Conservation (phyloP, 2,329 filamentous ascomycete genomes). For the Colletotrichum lupini region DNA sequence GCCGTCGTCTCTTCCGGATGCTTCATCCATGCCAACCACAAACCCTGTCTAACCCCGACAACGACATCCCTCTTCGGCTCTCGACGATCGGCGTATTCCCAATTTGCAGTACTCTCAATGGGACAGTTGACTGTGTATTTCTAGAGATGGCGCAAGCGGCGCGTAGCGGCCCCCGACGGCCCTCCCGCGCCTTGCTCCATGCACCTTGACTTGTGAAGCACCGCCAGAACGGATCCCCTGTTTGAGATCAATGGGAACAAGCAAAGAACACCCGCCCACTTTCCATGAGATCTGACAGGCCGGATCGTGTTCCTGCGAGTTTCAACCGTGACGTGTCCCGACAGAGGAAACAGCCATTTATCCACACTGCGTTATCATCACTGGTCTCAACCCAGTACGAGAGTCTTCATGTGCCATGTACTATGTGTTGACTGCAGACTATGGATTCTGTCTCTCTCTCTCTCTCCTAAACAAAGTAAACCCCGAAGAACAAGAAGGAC, state of each 20-base stretch:
- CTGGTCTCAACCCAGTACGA: constrained; percentile 1
- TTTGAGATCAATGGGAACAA: constrained; percentile 3
- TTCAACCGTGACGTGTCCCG: constrained; percentile 16
- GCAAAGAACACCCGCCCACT: constrained; percentile 7
- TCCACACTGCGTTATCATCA: constrained; percentile 5
- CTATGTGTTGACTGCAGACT: constrained; percentile 5
- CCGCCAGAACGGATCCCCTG: neutral
- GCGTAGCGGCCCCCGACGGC: constrained; percentile 7
- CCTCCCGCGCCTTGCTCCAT: neutral
- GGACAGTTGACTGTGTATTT: neutral
- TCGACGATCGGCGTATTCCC: neutral
- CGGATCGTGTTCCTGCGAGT: neutral
- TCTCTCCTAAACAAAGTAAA: neutral
- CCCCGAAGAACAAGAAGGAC: constrained; percentile 26
- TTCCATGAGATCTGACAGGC: constrained; percentile 5
- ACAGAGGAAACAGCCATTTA: neutral
- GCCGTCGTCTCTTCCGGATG: constrained; percentile 15
- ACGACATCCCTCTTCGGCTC: constrained; percentile 14
- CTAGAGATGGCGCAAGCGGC: neutral
- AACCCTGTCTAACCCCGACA: constrained; percentile 3
- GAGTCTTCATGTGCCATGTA: neutral
- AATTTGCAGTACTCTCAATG: neutral
- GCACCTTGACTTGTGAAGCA: neutral
- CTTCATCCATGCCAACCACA: neutral
- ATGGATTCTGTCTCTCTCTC: constrained; percentile 1